Percentiles rank a stretch among this genome's conserved stretches.
phyloP scores from a whole-genome alignment of 2,329 filamentous ascomycete species.

The Emericellopsis atlantica region DNA sequence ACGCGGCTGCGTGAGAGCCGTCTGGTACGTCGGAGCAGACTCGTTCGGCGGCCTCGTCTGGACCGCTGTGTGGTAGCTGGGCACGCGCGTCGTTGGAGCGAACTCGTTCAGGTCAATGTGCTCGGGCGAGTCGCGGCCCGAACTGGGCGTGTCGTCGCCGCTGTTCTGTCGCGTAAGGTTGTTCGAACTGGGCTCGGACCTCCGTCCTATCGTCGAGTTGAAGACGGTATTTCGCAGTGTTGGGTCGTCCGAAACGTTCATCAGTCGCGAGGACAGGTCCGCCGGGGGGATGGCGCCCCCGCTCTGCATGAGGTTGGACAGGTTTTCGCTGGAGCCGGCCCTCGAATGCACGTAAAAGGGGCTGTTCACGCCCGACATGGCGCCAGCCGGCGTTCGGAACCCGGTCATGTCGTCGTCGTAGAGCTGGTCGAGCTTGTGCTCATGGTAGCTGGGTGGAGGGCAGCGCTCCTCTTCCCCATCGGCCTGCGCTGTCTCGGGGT shows the following conservation, averaged over 20 bases:
- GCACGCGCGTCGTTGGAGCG: constrained; percentile 57
- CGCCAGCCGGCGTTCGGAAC: constrained; percentile 59
- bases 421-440: constrained; percentile 79
- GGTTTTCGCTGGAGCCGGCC: constrained; percentile 69
- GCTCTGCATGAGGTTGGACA: constrained; percentile 34
- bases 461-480: constrained; percentile 43
- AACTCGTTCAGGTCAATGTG: constrained; percentile 48
- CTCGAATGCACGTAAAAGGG: constrained; percentile 64
- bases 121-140: constrained; percentile 41
- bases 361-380: constrained; percentile 64
- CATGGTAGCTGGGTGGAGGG: constrained; percentile 85
- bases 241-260: constrained; percentile 49
- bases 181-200: constrained; percentile 28
- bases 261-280: constrained; percentile 51
- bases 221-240: constrained; percentile 32
- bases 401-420: constrained; percentile 77
- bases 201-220: constrained; percentile 29
- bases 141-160: constrained; percentile 21
- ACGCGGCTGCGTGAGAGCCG: constrained; percentile 41
- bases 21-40: constrained; percentile 45
- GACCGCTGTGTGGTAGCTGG: constrained; percentile 65
- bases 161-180: constrained; percentile 41
- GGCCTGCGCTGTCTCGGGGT: constrained; percentile 14
- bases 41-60: constrained; percentile 40
- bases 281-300: constrained; percentile 27